These are phyloP conservation scores for Kandelia obovata DNA, from an alignment of 345 rosid genomes.

Conservation along the genomic window DNA sequence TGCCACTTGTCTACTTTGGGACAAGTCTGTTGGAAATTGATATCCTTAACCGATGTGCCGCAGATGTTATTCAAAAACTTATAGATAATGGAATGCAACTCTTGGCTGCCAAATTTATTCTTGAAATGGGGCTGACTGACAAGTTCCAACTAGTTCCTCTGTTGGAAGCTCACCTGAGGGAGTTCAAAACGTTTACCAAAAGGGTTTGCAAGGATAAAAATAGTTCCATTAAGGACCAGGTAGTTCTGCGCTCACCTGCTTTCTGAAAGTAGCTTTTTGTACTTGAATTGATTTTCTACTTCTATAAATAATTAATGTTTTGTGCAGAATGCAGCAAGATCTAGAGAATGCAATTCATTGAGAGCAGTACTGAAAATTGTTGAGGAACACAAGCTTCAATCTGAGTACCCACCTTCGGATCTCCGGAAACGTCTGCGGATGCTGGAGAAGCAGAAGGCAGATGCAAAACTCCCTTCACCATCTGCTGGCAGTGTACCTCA, in stretches of 20 bases:
- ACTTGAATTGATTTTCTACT: neutral
- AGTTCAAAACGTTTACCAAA: conserved; percentile 29
- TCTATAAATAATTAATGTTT: conserved; percentile 2
- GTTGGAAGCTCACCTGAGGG: conserved; percentile 46
- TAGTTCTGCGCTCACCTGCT: conserved; percentile 19
- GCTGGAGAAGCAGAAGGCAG: conserved; percentile 27
- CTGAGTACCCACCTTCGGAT: conserved; percentile 36
- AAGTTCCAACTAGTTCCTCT: conserved; percentile 53
- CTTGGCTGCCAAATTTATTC: conserved; percentile 52
- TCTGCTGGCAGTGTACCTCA: conserved; percentile 9
- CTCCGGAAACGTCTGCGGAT: conserved; percentile 25
- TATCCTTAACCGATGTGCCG: conserved; percentile 8
- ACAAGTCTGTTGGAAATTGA: conserved; percentile 14
- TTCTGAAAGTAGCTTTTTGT: conserved; percentile 2
- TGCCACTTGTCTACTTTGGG: neutral
- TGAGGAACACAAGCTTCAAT: conserved; percentile 53
- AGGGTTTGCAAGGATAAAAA: conserved; percentile 37
- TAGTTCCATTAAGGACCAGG: conserved; percentile 46
- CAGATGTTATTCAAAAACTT: conserved; percentile 60
- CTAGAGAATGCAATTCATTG: conserved; percentile 55
- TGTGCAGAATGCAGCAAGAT: conserved; percentile 53
- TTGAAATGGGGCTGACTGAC: conserved; percentile 56
- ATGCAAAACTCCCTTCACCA: conserved; percentile 8
- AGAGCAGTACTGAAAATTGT: conserved; percentile 52
- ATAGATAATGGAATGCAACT: conserved; percentile 43